Evolutionary conservation across 2,329 filamentous ascomycete species (phyloP).

Genomic region (Orbilia javanica): DNA sequence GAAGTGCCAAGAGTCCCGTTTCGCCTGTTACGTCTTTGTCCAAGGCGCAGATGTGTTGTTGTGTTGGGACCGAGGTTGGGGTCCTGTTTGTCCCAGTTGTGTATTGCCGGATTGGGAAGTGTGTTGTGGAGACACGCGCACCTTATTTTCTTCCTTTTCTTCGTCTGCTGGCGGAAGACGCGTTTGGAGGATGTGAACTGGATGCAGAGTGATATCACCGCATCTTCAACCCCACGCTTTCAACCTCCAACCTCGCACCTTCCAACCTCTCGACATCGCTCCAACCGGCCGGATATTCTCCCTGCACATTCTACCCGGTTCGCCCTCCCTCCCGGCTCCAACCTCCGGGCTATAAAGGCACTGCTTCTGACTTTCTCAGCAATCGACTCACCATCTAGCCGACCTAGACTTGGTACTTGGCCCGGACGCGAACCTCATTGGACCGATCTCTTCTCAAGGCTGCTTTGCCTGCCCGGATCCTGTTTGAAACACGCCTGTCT

Average conservation of each 20-base stretch:
- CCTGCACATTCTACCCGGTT: neutral
- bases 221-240: neutral
- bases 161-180: slow-evolving; percentile 6
- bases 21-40: too few relatives aligned
- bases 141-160: slow-evolving; percentile 1
- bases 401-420: too few relatives aligned
- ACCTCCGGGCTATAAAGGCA: neutral
- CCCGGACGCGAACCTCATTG: slow-evolving; percentile 45
- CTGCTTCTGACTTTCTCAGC: neutral
- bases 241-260: neutral
- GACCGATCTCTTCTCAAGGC: slow-evolving; percentile 1
- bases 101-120: slow-evolving; percentile 7
- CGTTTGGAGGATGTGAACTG: slow-evolving; percentile 4
- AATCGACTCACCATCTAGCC: too few relatives aligned
- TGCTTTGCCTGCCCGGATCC: slow-evolving; percentile 37
- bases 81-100: neutral
- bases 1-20: slow-evolving; percentile 53
- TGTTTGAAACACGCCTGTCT: slow-evolving; percentile 45
- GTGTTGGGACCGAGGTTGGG: neutral
- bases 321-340: neutral
- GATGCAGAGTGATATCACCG: slow-evolving; percentile 38
- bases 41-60: slow-evolving; percentile 27
- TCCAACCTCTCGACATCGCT: neutral
- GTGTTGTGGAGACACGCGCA: slow-evolving; percentile 45
- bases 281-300: neutral